Base-by-base conservation (phyloP, 352 stramenopile genomes). In the Globisporangium barbulae region DNA sequence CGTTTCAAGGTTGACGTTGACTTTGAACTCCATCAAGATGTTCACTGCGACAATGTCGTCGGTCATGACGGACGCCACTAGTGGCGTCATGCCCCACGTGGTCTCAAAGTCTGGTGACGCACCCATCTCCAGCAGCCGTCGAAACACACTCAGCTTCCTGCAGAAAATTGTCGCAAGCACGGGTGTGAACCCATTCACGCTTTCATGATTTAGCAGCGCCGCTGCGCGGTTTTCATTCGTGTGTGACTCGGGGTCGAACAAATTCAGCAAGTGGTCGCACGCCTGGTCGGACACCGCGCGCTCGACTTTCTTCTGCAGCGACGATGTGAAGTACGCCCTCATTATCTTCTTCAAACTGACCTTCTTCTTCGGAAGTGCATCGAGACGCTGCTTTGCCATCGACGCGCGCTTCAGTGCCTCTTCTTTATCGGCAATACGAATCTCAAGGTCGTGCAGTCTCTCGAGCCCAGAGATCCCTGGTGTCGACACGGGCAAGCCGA, bases 161-260 rank as follows among this genome's bases (percentile, higher is more conserved):
- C 63, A 63, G 30, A 81, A 80, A 41, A 90, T 85, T n/a, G 77
- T 44, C 4, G 70, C 71, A 2, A 91, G 64, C 37, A 76, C 54
- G 28, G 80, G 78, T 13, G 80, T 90, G 9, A 89, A 72, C 5
- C 73, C 73, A 15, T 89, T 89, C 22, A 64, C 39, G 22, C 82
- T 90, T 48, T 91, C 78, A 19, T 84, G 64, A 28, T 90, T 75
- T 13, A 83, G 45, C 30, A 88, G 35, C 7, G 49, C 33, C 3
- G 17, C 15, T 4, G 21, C 13, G 12, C 33, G 44, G 3, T 28
- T 58, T 4, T 33, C 41, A 10, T 21, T 9, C 22, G 31, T 25
- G 2, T 33, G 33, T 1, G 49, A 59, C 6, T 45, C 33, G 21
- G 58, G 65, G 1, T 84, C 70, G 13, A 91, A 74, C 1, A 89